A percentile compares a stretch with the other conserved stretches of the same genome.
Evolutionary conservation across 495 filamentous ascomycete genomes (phyloP).

Genomic region (Amphirosellinia nigrospora): DNA sequence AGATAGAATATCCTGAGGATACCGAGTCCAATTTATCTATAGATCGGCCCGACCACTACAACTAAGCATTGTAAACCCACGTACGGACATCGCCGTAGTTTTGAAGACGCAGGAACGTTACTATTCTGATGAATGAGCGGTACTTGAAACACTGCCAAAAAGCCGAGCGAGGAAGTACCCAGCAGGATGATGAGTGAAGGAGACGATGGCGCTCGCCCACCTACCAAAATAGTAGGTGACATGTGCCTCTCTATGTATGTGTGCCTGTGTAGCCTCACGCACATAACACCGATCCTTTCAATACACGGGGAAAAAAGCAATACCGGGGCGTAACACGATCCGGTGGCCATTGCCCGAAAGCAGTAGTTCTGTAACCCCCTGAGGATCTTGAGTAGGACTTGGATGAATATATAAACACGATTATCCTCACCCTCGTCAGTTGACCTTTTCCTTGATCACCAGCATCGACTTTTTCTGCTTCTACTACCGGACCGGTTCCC

Average conservation of each 20-base stretch:
- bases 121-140: not conserved
- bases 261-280: not conserved
- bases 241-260: too few species aligned
- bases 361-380: not conserved
- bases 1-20: not conserved
- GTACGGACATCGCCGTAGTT: not conserved
- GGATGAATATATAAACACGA: constrained; percentile 11
- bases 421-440: not conserved
- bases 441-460: not conserved
- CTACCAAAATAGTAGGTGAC: constrained; percentile 18
- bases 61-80: not conserved
- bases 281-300: constrained; percentile 8
- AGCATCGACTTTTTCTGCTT: constrained; percentile 4
- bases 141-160: constrained; percentile 4
- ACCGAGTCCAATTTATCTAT: not conserved
- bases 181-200: constrained; percentile 1
- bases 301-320: constrained; percentile 1
- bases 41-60: not conserved
- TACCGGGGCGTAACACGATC: not conserved
- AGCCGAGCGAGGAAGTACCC: not conserved
- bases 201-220: not conserved
- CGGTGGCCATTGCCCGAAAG: not conserved
- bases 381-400: not conserved
- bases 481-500: constrained; percentile 16
- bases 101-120: constrained; percentile 7